Percentiles rank a stretch among this genome's conserved stretches.
These are phyloP conservation scores for Gillenia trifoliata DNA, from an alignment of 306 rosid species.

Conservation along the genomic window DNA sequence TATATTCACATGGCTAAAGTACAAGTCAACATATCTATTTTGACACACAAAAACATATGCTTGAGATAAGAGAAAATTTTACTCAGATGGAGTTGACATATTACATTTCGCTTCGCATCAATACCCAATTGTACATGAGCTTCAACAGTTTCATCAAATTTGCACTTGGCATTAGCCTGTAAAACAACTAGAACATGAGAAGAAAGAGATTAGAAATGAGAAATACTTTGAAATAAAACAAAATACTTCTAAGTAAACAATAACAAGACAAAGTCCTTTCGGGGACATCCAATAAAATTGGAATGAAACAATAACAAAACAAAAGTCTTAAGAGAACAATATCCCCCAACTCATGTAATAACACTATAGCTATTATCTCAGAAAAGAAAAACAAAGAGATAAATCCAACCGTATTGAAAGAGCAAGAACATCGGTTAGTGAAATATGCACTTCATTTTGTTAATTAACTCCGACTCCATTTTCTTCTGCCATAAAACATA, in stretches of 20 bases:
- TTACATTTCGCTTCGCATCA: slow-evolving; percentile 86
- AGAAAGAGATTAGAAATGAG: slow-evolving; percentile 14
- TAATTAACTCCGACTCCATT: neutral
- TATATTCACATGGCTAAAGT: neutral
- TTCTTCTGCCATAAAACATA: neutral
- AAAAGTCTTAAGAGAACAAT: neutral
- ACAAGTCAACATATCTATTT: neutral
- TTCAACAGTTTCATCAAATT: slow-evolving; percentile 93
- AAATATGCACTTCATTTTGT: neutral
- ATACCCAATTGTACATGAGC: slow-evolving; percentile 83
- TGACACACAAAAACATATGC: neutral
- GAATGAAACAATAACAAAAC: neutral
- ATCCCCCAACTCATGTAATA: neutral
- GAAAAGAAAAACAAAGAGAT: neutral
- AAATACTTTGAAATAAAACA: neutral
- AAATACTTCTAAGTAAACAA: neutral
- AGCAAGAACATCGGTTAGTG: neutral
- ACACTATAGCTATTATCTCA: neutral
- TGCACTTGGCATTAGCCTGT: slow-evolving; percentile 66
- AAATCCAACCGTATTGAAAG: neutral
- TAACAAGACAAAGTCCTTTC: neutral
- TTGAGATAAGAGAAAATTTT: neutral
- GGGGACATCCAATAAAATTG: no score
- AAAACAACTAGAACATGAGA: slow-evolving; percentile 33
- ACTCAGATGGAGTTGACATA: slow-evolving; percentile 10